Evolutionary conservation across 257 asterid genomes (phyloP), one percentile per base, ranked within the genome.

Genomic region (Capsicum rhomboideum): DNA sequence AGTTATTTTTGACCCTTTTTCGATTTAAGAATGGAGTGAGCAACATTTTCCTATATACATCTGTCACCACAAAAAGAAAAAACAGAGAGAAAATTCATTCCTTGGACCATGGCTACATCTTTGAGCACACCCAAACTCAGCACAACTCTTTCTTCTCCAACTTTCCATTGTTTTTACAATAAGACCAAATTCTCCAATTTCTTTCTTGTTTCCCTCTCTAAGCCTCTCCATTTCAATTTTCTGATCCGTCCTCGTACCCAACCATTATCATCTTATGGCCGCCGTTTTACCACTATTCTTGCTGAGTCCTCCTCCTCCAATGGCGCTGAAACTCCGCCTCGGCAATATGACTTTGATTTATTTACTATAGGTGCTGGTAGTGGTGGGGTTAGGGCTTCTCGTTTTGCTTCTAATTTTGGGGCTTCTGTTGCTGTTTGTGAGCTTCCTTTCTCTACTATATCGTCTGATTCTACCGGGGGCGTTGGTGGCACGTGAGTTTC

Each of bases 291-390:
- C 80, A 53, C 87, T 2, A 49, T 88, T 83, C 90, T 93, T 10
- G 93, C 97, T 6, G 98, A 93, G 46, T 90, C 92, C 80, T 68
- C 91, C 54, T 91, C 91, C 80, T 63, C 91, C 54, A 91, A 90
- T 66, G 79, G 79, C 74, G 84, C 78, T 61, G 79, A 91, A 79
- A 83, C 91, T n/a, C 83, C 91, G 26, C n/a, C n/a, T n/a, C 82
- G 87, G 0, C 80, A 89, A 31, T 96, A 92, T 80, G 99, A 96
- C 86, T 96, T 87, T 85, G 99, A 96, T 92, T 93, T 96, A 8
- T 96, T 96, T 82, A 96, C 99, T 2, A 91, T 96, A 77, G 99
- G 99, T 40, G 99, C 99, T 42, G 99, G 98, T 8, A 96, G 99
- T 82, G 99, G 99, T 40, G 99, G 99, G 72, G 99, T 96, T 55